These are phyloP conservation scores for Wallacemonas sp. DNA, from an alignment of 208 protist species.

Conservation along the genomic window DNA sequence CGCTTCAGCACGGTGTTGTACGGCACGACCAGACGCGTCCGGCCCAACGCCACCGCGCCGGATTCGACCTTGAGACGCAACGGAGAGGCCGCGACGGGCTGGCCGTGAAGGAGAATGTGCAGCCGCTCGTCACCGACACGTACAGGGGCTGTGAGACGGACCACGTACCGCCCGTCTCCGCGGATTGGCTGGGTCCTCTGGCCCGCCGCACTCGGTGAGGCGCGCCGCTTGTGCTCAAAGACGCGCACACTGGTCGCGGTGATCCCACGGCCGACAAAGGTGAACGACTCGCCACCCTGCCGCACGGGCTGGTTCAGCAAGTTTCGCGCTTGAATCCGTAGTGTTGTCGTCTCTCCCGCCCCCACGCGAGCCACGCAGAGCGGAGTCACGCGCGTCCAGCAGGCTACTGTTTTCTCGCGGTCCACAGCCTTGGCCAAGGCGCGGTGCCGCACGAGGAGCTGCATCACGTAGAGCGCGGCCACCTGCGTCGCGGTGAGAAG, in stretches of 20 bases:
- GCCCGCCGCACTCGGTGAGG: not conserved
- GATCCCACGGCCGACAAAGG: constrained; percentile 31
- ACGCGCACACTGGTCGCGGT: not conserved
- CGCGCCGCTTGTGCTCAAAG: not conserved
- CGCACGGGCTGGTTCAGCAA: constrained; percentile 28
- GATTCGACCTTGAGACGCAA: constrained; percentile 47
- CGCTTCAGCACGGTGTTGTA: constrained; percentile 59
- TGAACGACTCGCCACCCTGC: constrained; percentile 29
- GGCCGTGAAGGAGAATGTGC: constrained; percentile 55
- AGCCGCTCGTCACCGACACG: constrained; percentile 45
- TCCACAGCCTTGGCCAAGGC: constrained; percentile 34
- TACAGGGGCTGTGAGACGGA: constrained; percentile 42
- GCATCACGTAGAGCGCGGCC: constrained; percentile 63
- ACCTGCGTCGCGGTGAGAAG: constrained; percentile 70
- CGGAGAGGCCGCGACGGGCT: constrained; percentile 67
- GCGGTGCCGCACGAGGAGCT: constrained; percentile 46
- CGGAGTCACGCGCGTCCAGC: constrained; percentile 45
- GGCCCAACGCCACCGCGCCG: constrained; percentile 20
- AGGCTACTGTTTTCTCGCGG: constrained; percentile 37
- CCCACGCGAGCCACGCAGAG: constrained; percentile 13
- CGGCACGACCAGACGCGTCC: constrained; percentile 25
- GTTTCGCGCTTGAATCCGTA: constrained; percentile 32
- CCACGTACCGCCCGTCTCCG: constrained; percentile 30
- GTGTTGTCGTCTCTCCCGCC: constrained; percentile 10
- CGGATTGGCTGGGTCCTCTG: no score